Evolutionary conservation across 2,329 filamentous ascomycete species (phyloP).

Genomic region (Nemania bipapillata): DNA sequence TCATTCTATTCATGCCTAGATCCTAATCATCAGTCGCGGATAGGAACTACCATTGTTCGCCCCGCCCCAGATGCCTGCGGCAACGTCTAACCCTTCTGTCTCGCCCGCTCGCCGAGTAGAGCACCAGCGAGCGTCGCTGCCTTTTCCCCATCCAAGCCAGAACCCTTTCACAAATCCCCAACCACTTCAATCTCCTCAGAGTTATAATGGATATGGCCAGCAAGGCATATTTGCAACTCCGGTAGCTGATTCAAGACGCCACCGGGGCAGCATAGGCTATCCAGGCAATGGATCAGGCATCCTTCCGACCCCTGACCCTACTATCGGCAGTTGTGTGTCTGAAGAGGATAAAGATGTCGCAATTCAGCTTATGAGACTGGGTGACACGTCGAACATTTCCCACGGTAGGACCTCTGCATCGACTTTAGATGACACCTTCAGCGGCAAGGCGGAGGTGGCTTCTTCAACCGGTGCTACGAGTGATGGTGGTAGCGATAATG

Average conservation of each 20-base stretch:
- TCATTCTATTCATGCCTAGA: slow-evolving; percentile 13
- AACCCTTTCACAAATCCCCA: slow-evolving; percentile 82
- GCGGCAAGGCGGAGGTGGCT: slow-evolving; percentile 83
- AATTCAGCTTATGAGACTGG: slow-evolving; percentile 93
- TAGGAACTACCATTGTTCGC: slow-evolving; percentile 96
- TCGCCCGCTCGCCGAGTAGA: slow-evolving; percentile 87
- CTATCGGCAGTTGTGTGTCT: slow-evolving; percentile 94
- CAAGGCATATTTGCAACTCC: slow-evolving; percentile 72
- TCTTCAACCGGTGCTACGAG: slow-evolving; percentile 88
- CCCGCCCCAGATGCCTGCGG: slow-evolving; percentile 90
- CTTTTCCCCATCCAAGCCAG: slow-evolving; percentile 79
- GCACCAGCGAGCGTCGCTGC: slow-evolving; percentile 76
- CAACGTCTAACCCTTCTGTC: slow-evolving; percentile 96
- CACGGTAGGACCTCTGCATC: slow-evolving; percentile 93
- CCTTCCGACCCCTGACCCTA: slow-evolving; percentile 94
- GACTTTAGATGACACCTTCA: slow-evolving; percentile 91
- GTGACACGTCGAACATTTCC: slow-evolving; percentile 92
- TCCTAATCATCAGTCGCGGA: slow-evolving; percentile 49
- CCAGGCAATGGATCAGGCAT: slow-evolving; percentile 66
- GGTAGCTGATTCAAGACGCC: slow-evolving; percentile 69
- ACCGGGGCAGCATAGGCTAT: slow-evolving; percentile 71
- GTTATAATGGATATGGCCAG: slow-evolving; percentile 70
- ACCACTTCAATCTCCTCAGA: slow-evolving; percentile 85
- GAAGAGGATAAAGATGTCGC: slow-evolving; percentile 95
- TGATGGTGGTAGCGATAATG: slow-evolving; percentile 76